phyloP scores from a whole-genome alignment of 2,329 filamentous ascomycete species.

The Fusarium guadeloupense region DNA sequence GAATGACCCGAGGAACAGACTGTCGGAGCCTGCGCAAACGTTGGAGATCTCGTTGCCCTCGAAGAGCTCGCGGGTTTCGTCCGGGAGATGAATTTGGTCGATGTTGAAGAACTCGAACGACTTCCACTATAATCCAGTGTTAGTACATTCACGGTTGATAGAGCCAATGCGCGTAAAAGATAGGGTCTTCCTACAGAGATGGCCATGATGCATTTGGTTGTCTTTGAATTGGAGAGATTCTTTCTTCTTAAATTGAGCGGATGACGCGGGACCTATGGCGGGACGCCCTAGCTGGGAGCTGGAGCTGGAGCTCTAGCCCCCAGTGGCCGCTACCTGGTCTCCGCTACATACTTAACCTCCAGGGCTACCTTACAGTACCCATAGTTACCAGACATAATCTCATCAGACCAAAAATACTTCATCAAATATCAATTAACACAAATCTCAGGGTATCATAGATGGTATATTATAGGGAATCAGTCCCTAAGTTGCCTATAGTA shows the following conservation, averaged over 20 bases:
- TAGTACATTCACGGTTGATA: conserved; percentile 4
- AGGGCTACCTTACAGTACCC: too few species aligned
- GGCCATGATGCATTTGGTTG: conserved; percentile 46
- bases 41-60: conserved; percentile 85
- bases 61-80: conserved; percentile 80
- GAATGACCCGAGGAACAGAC: conserved; percentile 85
- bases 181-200: conserved; percentile 44
- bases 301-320: conserved; percentile 37
- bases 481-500: conserved; percentile 29
- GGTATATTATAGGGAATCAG: conserved; percentile 37
- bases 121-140: conserved; percentile 78
- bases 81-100: conserved; percentile 80
- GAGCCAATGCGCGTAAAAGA: background rate
- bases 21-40: conserved; percentile 86
- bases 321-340: conserved; percentile 39
- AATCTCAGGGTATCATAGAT: conserved; percentile 45
- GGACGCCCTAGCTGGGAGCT: too few species aligned
- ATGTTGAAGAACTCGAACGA: conserved; percentile 99
- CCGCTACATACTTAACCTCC: background rate
- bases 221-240: conserved; percentile 36
- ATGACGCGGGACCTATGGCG: conserved; percentile 49
- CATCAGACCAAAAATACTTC: too few species aligned
- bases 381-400: too few species aligned
- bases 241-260: conserved; percentile 30
- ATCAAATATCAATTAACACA: background rate